Base-by-base conservation (phyloP, 192 early-diverging fungal species). In the Phycomyces nitens region DNA sequence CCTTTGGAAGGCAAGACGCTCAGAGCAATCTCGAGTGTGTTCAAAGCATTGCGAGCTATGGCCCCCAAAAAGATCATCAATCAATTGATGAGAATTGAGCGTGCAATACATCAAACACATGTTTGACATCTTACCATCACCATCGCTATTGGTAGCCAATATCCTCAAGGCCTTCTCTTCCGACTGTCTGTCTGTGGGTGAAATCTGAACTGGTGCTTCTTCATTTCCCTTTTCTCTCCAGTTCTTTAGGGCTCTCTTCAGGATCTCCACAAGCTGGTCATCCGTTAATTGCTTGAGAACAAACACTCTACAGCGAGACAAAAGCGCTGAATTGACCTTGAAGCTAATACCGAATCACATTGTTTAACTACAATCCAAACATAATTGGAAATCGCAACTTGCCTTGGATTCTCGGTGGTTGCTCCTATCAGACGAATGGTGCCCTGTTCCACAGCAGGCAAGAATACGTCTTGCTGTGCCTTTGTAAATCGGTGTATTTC, bases 401-500 rank as follows among this genome's bases (percentile, higher is more conserved):
- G 64, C 68, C 68, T 75, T 8, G 91, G 91, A 58, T 92, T 92
- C 58, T 92, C 91, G 4, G 91, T 92, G 4, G 91, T 92, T 0
- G 87, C 87, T 2, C 86, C 89, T 26, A 91, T 86, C 15, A 89
- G 68, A 9, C 81, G 78, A 26, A 91, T 78, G 21, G 83, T 80
- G 18, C 90, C 90, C 24, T 82, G 80, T 76, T 95, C 94, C 8
- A 95, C 77, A 67, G 79, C 77, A 0, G 89, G 90, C 24, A 95
- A 72, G 57, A 95, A 91, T 3, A 93, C 68, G 62, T 95, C 94
- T 58, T 95, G 94, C 66, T 95, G 94, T 11, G 85, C 80, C 70
- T 92, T 93, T 21, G 85, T 94, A 69, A 95, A 95, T 20, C 94
- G 81, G 75, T 95, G 94, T 22, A 95, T 91, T 57, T 93, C 94